Conservation (phyloP, 129 eudicot species). For the Helianthus tuberosus region DNA sequence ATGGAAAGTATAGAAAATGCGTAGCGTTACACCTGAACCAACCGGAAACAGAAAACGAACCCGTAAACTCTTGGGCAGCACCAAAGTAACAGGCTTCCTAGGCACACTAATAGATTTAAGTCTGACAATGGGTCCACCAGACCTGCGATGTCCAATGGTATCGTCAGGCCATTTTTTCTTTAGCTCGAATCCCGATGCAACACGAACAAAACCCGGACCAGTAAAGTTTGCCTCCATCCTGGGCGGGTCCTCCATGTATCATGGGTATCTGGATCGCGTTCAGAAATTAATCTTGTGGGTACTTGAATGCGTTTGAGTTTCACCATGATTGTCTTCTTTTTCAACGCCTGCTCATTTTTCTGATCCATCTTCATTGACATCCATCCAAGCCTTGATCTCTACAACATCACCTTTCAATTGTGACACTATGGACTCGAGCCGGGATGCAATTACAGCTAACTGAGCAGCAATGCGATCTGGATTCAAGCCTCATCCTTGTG, state of each 20-base stretch:
- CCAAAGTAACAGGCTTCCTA: conserved; percentile 42
- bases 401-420: too few species aligned
- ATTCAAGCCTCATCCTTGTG: too few species aligned
- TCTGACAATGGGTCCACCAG: conserved; percentile 42
- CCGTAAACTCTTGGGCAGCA: too few species aligned
- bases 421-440: too few species aligned
- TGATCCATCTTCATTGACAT: conserved; percentile 51
- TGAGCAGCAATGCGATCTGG: too few species aligned
- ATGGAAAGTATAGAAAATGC: too few species aligned
- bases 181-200: conserved; percentile 85
- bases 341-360: conserved; percentile 59
- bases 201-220: conserved; percentile 45
- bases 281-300: conserved; percentile 51
- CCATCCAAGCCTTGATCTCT: too few species aligned
- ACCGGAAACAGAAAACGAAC: too few species aligned
- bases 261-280: conserved; percentile 77
- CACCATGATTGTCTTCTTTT: conserved; percentile 66
- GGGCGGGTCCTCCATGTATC: conserved; percentile 91
- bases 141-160: conserved; percentile 75
- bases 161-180: conserved; percentile 65
- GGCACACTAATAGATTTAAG: conserved; percentile 57
- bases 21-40: too few species aligned
- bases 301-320: conserved; percentile 47
- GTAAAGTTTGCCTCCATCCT: not conserved
- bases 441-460: too few species aligned